Base-by-base conservation (phyloP, 257 asterid genomes). In the Solanum clarkiae region DNA sequence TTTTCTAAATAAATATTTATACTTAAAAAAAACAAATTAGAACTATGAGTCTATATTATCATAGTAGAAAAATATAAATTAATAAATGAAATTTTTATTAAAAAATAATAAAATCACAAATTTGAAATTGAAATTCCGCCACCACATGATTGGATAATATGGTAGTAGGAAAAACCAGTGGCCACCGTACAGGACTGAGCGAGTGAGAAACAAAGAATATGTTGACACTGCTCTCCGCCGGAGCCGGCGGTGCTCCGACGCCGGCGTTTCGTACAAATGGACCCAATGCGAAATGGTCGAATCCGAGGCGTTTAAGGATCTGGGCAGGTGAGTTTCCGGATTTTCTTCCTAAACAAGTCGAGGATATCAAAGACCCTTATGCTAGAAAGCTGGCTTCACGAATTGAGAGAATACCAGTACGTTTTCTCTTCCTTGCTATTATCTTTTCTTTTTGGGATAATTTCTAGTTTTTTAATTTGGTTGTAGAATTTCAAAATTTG, bases 311-410 rank as follows among this genome's bases (percentile, higher is more conserved):
- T 77, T 90, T 88, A 80, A 90, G 79, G 57, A 87, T 87, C 18
- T 51, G 83, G 8, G 90, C 93, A 14, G 44, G 80, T 84, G 92
- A 90, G 59, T 93, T 94, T 86, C 90, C 91, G 10, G 26, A 66
- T 57, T 88, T 83, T 89, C 85, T 90, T 63, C 90, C 93, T 15
- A 86, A 85, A 88, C 81, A 89, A 91, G 88, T 91, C 9, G 93
- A 87, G 20, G 77, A 65, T 44, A 87, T 94, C 83, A 94, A 90
- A 86, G 99, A 94, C 90, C 88, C 92, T 10, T 91, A 55, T 81
- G 98, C 97, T 47, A 88, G 95, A 87, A 93, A 90, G 75, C 88
- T 95, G 72, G 98, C 98, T 86, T 89, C 95, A 6, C 91, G 98
- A 88, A 95, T 91, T 84, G 89, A 88, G 69, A 89, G 93, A 60